Base-by-base conservation (phyloP, 192 early-diverging fungal species). In the Backusella luteola region DNA sequence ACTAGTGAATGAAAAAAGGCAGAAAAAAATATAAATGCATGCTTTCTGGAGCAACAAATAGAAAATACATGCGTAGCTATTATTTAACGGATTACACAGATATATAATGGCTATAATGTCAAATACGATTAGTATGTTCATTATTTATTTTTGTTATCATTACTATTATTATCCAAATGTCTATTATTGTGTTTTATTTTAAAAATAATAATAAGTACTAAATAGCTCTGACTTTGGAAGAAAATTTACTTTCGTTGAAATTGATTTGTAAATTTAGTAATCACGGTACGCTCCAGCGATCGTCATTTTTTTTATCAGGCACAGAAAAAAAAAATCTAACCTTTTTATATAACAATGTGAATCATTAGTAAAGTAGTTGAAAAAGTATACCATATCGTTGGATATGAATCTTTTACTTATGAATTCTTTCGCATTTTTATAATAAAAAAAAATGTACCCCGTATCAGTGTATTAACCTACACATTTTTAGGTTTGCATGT, bases 11-110 rank as follows among this genome's bases (percentile, higher is more conserved):
- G 17, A 19, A 56, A 26, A 56, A 21, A 26, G 9, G 53, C 53
- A 56, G 53, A 56, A 56, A 56, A 56, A 56, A 21, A 56, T 56
- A 56, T 56, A 56, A n/a, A 56, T 56, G 53, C 53, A 56, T 56
- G 53, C 53, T 21, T 21, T 9, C 21, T 56, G 53, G n/a, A 21
- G n/a, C 53, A 56, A 26, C 21, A 56, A 56, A 56, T 21, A 56
- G 53, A 53, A 53, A 53, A 53, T 53, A n/a, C 1, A 53, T 21
- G 52, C n/a, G 52, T 53, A 53, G 19, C 7, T 53, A 8, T 53
- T 53, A n/a, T 19, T 21, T 53, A 53, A n/a, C 4, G n/a, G 52
- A 53, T 21, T 53, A 21, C n/a, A 21, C n/a, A 21, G 6, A 21
- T 53, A 53, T 21, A 56, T 11, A 23, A 56, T 2, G 21, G 19